phyloP scores from a whole-genome alignment of 2,329 filamentous ascomycete genomes.

The Venturia oleaginea region DNA sequence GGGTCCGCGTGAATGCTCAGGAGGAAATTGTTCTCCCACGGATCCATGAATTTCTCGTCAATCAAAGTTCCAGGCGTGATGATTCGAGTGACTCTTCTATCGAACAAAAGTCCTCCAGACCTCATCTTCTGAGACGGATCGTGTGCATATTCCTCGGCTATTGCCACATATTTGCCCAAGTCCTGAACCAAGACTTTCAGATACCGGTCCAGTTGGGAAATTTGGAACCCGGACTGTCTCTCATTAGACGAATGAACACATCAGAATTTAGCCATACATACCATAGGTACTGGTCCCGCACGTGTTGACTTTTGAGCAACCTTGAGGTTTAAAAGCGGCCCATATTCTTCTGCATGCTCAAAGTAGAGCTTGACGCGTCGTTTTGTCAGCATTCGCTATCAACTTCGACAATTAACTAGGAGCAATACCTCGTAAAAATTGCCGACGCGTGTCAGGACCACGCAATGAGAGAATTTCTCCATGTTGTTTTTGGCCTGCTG shows the following conservation, averaged over 20 bases:
- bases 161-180: slow-evolving; percentile 79
- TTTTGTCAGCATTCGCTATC: background rate
- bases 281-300: slow-evolving; percentile 71
- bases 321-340: slow-evolving; percentile 79
- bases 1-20: slow-evolving; percentile 61
- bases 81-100: slow-evolving; percentile 75
- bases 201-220: slow-evolving; percentile 84
- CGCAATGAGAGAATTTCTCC: slow-evolving; percentile 80
- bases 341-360: slow-evolving; percentile 84
- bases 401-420: background rate
- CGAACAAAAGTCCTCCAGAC: slow-evolving; percentile 70
- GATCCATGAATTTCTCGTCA: slow-evolving; percentile 95
- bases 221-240: slow-evolving; percentile 75
- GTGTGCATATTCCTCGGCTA: slow-evolving; percentile 86
- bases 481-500: slow-evolving; percentile 84
- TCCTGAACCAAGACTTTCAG: slow-evolving; percentile 91
- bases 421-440: slow-evolving; percentile 74
- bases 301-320: slow-evolving; percentile 73
- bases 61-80: slow-evolving; percentile 93
- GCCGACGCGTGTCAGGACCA: slow-evolving; percentile 83
- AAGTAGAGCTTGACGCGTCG: slow-evolving; percentile 60
- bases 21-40: slow-evolving; percentile 86
- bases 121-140: slow-evolving; percentile 60
- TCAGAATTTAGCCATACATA: slow-evolving; percentile 27
- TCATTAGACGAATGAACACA: slow-evolving; percentile 16